phyloP scores from a whole-genome alignment of 805 yeast species.

The Yamadazyma scolyti region DNA sequence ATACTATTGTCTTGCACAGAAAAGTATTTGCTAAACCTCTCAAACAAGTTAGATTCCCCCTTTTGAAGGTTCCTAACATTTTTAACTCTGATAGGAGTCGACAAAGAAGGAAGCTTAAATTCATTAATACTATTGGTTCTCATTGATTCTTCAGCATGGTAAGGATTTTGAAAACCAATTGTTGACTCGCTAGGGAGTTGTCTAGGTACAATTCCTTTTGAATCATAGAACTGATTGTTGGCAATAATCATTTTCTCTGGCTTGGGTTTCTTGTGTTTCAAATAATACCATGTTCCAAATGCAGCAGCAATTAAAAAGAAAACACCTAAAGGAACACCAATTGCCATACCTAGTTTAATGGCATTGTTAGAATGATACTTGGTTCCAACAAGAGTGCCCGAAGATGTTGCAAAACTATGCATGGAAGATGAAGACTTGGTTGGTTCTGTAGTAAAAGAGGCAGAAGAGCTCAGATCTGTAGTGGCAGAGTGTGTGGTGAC shows the following conservation, averaged over 20 bases:
- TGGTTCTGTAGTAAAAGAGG: no score
- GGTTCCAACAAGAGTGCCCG: background rate
- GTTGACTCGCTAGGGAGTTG: no score
- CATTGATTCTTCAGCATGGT: no score
- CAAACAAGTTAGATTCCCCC: conserved; percentile 14
- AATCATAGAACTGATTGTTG: conserved; percentile 9
- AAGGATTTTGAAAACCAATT: no score
- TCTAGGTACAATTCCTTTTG: conserved; percentile 1
- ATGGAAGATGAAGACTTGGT: background rate
- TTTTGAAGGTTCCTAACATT: conserved; percentile 6
- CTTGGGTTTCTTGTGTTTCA: conserved; percentile 14
- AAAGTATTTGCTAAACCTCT: conserved; percentile 19
- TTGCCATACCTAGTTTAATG: conserved; percentile 25
- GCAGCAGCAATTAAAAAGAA: conserved; percentile 18
- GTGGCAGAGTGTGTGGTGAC: background rate
- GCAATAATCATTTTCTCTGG: conserved; percentile 10
- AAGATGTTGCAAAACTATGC: background rate
- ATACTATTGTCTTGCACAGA: conserved; percentile 7
- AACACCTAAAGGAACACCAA: conserved; percentile 30
- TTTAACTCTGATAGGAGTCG: conserved; percentile 9
- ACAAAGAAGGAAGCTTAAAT: conserved; percentile 5
- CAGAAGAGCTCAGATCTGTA: no score
- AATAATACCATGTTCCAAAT: conserved; percentile 17
- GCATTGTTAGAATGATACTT: conserved; percentile 1
- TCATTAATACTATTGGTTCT: no score